A percentile compares a stretch with the other conserved stretches of the same genome.
These are phyloP conservation scores for Phytophthora hibernalis DNA, from an alignment of 352 stramenopile genomes.

Conservation along the genomic window DNA sequence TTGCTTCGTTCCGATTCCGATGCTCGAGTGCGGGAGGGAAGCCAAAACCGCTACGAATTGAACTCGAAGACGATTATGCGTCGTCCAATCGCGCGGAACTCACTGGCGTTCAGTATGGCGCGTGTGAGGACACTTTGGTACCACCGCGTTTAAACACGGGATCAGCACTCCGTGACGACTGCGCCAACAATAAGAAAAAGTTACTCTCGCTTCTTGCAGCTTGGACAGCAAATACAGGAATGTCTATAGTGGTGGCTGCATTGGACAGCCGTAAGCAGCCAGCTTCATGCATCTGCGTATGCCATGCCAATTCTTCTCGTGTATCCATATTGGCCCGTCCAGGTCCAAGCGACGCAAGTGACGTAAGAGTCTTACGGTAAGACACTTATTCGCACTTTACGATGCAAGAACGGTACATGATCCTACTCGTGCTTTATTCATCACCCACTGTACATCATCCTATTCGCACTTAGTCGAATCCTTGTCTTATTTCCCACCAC, in stretches of 20 bases:
- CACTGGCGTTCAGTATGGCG: conserved; percentile 24
- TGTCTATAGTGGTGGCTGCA: not conserved
- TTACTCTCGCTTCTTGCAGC: not conserved
- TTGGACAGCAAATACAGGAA: not conserved
- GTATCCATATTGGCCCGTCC: conserved; percentile 14
- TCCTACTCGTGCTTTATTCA: not conserved
- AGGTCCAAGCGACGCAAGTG: not conserved
- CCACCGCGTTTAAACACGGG: conserved; percentile 5
- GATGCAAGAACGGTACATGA: no score
- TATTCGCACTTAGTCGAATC: conserved; percentile 5
- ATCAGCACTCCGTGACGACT: not conserved
- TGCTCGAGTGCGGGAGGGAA: conserved; percentile 15
- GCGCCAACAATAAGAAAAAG: not conserved
- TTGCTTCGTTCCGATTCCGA: conserved; percentile 7
- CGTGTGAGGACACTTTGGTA: conserved; percentile 9
- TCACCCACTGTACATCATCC: not conserved
- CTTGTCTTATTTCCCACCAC: conserved; percentile 7
- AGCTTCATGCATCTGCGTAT: not conserved
- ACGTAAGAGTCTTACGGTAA: not conserved
- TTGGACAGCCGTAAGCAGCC: not conserved
- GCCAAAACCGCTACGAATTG: conserved; percentile 1
- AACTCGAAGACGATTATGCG: conserved; percentile 11
- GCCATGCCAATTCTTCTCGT: conserved; percentile 1
- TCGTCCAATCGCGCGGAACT: conserved; percentile 24
- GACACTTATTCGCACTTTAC: no score